Base-by-base conservation (phyloP, 1,139 yeast genomes). In the Yamadazyma mexicana region DNA sequence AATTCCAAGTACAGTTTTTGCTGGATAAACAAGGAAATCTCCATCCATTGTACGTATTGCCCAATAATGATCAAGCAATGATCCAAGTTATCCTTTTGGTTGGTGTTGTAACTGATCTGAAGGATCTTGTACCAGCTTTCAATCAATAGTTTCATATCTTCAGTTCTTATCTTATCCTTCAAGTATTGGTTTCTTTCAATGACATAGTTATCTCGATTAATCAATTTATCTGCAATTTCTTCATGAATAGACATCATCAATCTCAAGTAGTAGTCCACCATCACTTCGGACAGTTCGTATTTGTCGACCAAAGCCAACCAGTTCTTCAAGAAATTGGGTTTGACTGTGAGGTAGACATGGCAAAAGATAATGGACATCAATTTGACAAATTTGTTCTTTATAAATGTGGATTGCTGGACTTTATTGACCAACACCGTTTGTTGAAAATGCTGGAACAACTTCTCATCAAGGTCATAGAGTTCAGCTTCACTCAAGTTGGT, bases 31-130 rank as follows among this genome's bases (percentile, higher is more conserved):
- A 92, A 68, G 23, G 82, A 73, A 46, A 92, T 87, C 55, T 94
- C 98, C 62, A 92, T 88, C 99, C 99, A 94, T 23, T 91, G 83
- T 22, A 89, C 87, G 73, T 87, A 94, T 17, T 81, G 81, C 6
- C 97, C 98, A 40, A 92, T 77, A 41, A 82, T 81, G 40, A 73
- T 71, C 41, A 88, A 70, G n/a, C 82, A 68, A 42, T 77, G 75
- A 44, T 76, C 79, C 41, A 83, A 58, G 34, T 84, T 77, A 16
- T 76, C 85, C 31, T 57, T 58, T 8, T 73, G 46, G 17, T 48
- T 37, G 3, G 38, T 40, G 4, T 43, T 33, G 17, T 51, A 42
- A 29, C 61, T 52, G 38, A 58, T 52, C 10, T 56, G 53, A 39
- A 91, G 65, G 20, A 85, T 73, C 34, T 73, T 67, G 52, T 75